Percentiles rank a stretch among this genome's conserved stretches.
Evolutionary conservation across 805 yeast genomes (phyloP).

Genomic region (Saturnispora silvae): DNA sequence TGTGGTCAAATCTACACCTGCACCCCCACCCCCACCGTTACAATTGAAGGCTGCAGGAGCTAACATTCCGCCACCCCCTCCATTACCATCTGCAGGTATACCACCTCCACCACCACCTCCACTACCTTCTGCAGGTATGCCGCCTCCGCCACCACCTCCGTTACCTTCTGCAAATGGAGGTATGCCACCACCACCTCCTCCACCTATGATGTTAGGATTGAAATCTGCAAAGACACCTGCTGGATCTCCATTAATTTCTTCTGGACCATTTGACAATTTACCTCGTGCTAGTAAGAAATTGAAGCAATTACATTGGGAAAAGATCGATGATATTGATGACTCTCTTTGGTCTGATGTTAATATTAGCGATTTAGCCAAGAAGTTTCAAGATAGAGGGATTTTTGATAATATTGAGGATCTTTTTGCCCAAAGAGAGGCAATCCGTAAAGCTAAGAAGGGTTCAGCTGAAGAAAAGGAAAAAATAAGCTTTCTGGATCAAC

Average conservation of each 20-base stretch:
- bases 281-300: conserved; percentile 68
- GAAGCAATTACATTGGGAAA: conserved; percentile 97
- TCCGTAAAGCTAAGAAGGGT: conserved; percentile 33
- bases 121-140: conserved; percentile 7
- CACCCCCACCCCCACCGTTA: conserved; percentile 14
- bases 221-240: conserved; percentile 1
- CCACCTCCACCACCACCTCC: conserved; percentile 14
- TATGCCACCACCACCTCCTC: conserved; percentile 24
- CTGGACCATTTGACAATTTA: conserved; percentile 35
- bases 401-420: conserved; percentile 74
- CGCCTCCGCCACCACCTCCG: conserved; percentile 23
- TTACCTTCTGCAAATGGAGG: conserved; percentile 21
- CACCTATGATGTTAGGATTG: conserved; percentile 20
- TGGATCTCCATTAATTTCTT: conserved; percentile 18
- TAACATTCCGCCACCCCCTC: conserved; percentile 6
- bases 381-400: conserved; percentile 65
- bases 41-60: neutral
- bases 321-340: conserved; percentile 68
- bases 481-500: conserved; percentile 65
- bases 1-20: conserved; percentile 18
- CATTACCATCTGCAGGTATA: conserved; percentile 12
- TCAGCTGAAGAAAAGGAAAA: conserved; percentile 40
- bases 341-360: conserved; percentile 78
- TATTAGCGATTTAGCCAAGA: conserved; percentile 48
- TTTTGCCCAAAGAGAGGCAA: conserved; percentile 73